Evolutionary conservation across 257 asterid genomes (phyloP).

Genomic region (Voacanga thouarsii): DNA sequence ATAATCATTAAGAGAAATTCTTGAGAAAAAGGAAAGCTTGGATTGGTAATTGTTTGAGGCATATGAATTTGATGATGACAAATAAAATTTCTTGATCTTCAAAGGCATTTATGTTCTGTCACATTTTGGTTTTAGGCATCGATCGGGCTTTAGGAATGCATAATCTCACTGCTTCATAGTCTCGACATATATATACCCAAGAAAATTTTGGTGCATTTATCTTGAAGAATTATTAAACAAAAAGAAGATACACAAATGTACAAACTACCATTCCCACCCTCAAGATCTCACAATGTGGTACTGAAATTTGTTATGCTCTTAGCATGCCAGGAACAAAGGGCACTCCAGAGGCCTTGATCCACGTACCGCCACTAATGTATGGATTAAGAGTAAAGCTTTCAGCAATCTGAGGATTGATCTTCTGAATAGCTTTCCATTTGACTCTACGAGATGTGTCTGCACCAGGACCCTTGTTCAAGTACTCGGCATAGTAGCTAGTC

Average conservation of each 20-base stretch:
- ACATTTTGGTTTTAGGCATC: too few relatives aligned
- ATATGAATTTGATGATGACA: too few relatives aligned
- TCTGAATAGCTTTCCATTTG: constrained; percentile 25
- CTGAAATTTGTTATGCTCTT: neutral
- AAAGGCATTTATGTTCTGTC: too few relatives aligned
- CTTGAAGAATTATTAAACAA: neutral
- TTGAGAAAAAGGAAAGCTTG: too few relatives aligned
- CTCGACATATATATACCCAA: too few relatives aligned
- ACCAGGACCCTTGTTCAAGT: constrained; percentile 27
- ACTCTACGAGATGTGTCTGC: constrained; percentile 12
- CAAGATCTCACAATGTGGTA: neutral
- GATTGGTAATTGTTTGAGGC: too few relatives aligned
- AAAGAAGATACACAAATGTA: too few relatives aligned
- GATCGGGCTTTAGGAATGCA: too few relatives aligned
- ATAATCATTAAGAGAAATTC: too few relatives aligned
- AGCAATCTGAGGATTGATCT: constrained; percentile 17
- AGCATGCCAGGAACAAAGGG: constrained; percentile 26
- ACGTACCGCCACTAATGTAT: constrained; percentile 11
- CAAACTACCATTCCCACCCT: neutral
- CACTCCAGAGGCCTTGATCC: constrained; percentile 16
- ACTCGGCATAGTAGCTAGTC: constrained; percentile 25
- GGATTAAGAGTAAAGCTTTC: constrained; percentile 21
- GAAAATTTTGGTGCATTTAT: too few relatives aligned
- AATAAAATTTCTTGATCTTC: too few relatives aligned
- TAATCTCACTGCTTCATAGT: too few relatives aligned